A percentile compares a stretch with the other conserved stretches of the same genome.
Evolutionary conservation across 768 basidiomycete species (phyloP).

Genomic region (Collybia nuda): DNA sequence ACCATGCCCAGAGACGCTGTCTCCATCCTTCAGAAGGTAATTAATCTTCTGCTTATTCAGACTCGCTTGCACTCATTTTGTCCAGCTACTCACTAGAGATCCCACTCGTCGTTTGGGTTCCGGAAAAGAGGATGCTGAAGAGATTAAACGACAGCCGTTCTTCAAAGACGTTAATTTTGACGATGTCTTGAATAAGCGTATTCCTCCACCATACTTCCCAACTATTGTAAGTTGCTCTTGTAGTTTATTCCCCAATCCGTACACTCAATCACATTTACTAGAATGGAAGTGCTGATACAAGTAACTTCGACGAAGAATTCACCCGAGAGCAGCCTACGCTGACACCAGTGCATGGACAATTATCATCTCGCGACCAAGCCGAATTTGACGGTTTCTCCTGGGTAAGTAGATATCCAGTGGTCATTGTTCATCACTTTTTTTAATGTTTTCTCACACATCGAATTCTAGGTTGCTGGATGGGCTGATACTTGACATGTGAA

Average conservation of each 20-base stretch:
- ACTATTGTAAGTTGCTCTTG: constrained; percentile 68
- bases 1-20: constrained; percentile 99
- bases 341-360: constrained; percentile 94
- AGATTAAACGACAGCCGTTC: constrained; percentile 97
- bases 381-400: constrained; percentile 99
- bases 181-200: constrained; percentile 95
- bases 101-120: constrained; percentile 89
- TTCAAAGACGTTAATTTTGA: constrained; percentile 98
- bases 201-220: constrained; percentile 97
- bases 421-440: background rate
- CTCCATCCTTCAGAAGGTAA: constrained; percentile 90
- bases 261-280: constrained; percentile 23
- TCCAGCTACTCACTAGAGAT: constrained; percentile 88
- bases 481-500: constrained; percentile 48
- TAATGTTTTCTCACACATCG: constrained; percentile 1
- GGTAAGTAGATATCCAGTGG: constrained; percentile 43
- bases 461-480: constrained; percentile 50
- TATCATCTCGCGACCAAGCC: constrained; percentile 86
- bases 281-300: constrained; percentile 86
- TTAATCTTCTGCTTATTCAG: too few species aligned
- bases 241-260: background rate
- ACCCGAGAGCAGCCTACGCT: constrained; percentile 95
- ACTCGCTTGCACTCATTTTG: background rate
- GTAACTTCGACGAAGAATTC: constrained; percentile 97
- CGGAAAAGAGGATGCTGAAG: constrained; percentile 89